Evolutionary conservation across 2,329 filamentous ascomycete species (phyloP), one percentile per base, ranked within the genome.

Genomic region (Colletotrichum tanaceti): DNA sequence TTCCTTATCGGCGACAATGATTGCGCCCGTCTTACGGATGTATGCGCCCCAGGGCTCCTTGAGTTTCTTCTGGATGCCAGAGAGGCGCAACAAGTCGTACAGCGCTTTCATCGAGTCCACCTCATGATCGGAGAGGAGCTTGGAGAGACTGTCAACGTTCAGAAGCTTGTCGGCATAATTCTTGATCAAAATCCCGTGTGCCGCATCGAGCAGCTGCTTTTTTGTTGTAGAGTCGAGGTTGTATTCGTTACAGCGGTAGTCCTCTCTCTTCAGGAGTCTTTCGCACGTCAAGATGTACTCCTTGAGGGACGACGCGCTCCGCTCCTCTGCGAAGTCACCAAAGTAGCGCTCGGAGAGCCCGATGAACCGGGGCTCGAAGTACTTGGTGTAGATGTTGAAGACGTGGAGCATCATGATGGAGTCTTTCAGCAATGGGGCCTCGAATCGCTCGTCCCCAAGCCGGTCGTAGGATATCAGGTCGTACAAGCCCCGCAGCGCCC

Each of bases 221-320:
- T 93, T 92, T 0, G 96, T 98, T 24, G 90, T 92, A 70, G 89
- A 90, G 76, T 97, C 93, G 52, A 99, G 86, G 68, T 92, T 91
- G 79, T 92, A 97, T 20, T 88, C 82, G 70, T 96, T 92, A 76
- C 94, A 97, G 44, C 94, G 87, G 68, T 86, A 80, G 72, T 91
- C 87, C 79, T 99, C 96, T 59, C 83, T 84, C 60, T 87, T 84
- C 24, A 98, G 88, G 38, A 98, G 83, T 50, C 81, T 82, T 70
- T 91, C 86, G 62, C 91, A 91, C 32, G 87, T 87, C 22, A 85
- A 82, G 53, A 97, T 92, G 77, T 98, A 98, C 14, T 88, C 86
- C 63, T 92, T 90, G 49, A 98, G 83, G 18, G 86, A 86, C 24
- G 86, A 85, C 5, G 83, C 79, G 65, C 89, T 90, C 74, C 90